Conservation (phyloP, 1,284 basidiomycete species). For the Tilletia horrida region DNA sequence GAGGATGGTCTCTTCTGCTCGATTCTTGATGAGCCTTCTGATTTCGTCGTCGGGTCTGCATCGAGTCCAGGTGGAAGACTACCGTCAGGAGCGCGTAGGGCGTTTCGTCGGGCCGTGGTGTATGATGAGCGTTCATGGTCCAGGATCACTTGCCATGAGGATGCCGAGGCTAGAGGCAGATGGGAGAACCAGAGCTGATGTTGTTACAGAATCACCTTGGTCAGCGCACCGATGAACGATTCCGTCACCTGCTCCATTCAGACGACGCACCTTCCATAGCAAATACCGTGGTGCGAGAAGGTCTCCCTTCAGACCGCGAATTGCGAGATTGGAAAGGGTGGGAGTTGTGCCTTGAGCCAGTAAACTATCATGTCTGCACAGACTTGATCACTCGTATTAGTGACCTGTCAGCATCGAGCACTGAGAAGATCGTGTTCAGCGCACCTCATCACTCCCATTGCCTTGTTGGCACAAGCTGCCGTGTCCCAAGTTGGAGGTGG, state of each 20-base stretch:
- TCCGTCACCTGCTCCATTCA: too few relatives aligned
- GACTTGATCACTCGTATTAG: too few relatives aligned
- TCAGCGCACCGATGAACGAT: too few relatives aligned
- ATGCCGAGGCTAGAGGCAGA: conserved; percentile 14
- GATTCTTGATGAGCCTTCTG: too few relatives aligned
- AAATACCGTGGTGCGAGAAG: background rate
- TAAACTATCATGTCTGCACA: too few relatives aligned
- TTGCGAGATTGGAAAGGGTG: background rate
- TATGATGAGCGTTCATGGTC: conserved; percentile 10
- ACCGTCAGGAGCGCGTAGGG: conserved; percentile 21
- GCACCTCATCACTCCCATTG: too few relatives aligned
- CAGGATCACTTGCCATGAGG: conserved; percentile 7
- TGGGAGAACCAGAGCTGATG: conserved; percentile 7
- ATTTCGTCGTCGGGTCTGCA: background rate
- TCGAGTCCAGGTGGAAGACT: conserved; percentile 19
- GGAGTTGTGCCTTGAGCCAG: too few relatives aligned
- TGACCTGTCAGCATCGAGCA: too few relatives aligned
- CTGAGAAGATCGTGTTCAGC: too few relatives aligned
- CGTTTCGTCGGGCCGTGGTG: background rate
- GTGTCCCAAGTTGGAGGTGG: too few relatives aligned
- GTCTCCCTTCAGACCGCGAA: conserved; percentile 12
- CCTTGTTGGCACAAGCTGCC: too few relatives aligned
- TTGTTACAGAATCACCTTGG: background rate
- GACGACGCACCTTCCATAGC: conserved; percentile 1
- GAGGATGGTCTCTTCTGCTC: too few relatives aligned